Evolutionary conservation across 768 basidiomycete genomes (phyloP), one percentile per base, ranked within the genome.

Genomic region (Kwoniella sp.): DNA sequence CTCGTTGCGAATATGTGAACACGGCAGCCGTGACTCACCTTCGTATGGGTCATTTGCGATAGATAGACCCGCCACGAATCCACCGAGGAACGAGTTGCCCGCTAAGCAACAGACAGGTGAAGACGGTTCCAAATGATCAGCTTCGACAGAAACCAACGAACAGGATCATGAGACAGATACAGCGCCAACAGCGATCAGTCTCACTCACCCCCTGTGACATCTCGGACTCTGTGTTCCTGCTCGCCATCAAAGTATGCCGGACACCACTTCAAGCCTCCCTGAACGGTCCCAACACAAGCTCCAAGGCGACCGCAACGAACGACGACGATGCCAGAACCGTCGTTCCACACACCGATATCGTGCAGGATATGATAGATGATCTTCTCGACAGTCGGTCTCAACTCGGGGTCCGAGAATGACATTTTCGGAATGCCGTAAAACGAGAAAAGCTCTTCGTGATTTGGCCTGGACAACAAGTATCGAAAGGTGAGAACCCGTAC

Each of bases 141-240:
- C 26, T 28, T 23, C 41, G 23, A 17, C 25, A 25, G 22, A 20
- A 29, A 48, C 26, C 26, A n/a, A n/a, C n/a, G n/a, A n/a, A n/a
- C n/a, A n/a, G n/a, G n/a, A n/a, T n/a, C n/a, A n/a, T n/a, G n/a
- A n/a, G n/a, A n/a, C n/a, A n/a, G n/a, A n/a, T n/a, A n/a, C n/a
- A n/a, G n/a, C n/a, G n/a, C n/a, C n/a, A n/a, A n/a, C n/a, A n/a
- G n/a, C n/a, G n/a, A n/a, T n/a, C n/a, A n/a, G n/a, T n/a, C n/a
- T n/a, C n/a, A 76, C 75, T 68, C 45, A 77, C 76, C 74, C 7
- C 76, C 76, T 2, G 74, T 75, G 22, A 72, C 69, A 57, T 76
- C 77, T 58, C 58, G 68, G 11, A 74, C 74, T 52, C 55, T 58
- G 17, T 64, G 48, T 11, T 63, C 56, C 52, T 72, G 69, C 12